Percentiles rank a stretch among this genome's conserved stretches.
These are phyloP conservation scores for Scedosporium aurantiacum DNA, from an alignment of 2,329 filamentous ascomycete species.

Conservation along the genomic window DNA sequence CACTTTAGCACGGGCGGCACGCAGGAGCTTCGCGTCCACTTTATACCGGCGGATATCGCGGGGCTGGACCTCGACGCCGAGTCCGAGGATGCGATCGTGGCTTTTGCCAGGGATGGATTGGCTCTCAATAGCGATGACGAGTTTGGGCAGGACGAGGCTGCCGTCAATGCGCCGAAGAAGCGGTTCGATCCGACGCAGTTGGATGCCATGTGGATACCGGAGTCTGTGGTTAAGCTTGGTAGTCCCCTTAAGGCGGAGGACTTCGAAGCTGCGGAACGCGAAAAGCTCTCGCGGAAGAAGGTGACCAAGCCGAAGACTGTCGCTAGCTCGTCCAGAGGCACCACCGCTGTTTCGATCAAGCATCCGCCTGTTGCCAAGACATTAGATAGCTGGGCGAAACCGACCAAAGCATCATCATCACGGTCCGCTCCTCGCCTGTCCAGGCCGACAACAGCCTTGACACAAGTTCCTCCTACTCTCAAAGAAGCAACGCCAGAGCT, in stretches of 20 bases:
- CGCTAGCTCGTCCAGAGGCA: not conserved
- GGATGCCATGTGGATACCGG: conserved; percentile 34
- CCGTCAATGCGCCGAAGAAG: conserved; percentile 17
- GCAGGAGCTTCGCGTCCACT: conserved; percentile 69
- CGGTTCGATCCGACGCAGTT: conserved; percentile 54
- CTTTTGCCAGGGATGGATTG: conserved; percentile 39
- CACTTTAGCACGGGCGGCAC: conserved; percentile 67
- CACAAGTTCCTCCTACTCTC: not conserved
- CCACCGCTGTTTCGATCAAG: not conserved
- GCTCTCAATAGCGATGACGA: conserved; percentile 60
- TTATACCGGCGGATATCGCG: conserved; percentile 65
- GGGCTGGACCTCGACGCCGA: conserved; percentile 66
- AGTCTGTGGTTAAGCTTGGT: conserved; percentile 16
- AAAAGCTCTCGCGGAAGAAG: conserved; percentile 13
- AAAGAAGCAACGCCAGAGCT: not conserved
- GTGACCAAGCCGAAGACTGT: not conserved
- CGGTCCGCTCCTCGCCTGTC: not conserved
- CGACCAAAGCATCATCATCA: conserved; percentile 2
- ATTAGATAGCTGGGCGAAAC: conserved; percentile 2
- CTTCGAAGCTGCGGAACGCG: conserved; percentile 17
- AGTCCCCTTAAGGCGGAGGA: conserved; percentile 12
- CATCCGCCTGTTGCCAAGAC: not conserved
- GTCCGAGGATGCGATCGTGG: conserved; percentile 44
- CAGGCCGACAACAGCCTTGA: not conserved
- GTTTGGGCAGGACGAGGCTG: conserved; percentile 25